These are phyloP conservation scores for Scheffersomyces stambukii DNA, from an alignment of 1,139 yeast genomes.

Conservation along the genomic window DNA sequence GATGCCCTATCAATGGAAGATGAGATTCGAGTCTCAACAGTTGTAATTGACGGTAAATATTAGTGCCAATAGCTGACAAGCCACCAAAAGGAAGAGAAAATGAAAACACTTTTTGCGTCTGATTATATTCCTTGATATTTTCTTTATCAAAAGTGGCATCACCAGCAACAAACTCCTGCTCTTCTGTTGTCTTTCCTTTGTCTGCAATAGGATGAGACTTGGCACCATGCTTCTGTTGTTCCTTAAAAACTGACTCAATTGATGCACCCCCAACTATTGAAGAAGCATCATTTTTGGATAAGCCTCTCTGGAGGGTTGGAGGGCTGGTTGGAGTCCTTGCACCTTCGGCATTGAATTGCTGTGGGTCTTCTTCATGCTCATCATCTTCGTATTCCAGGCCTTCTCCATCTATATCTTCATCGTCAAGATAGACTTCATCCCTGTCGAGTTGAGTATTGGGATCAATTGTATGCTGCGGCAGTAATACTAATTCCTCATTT, in stretches of 20 bases:
- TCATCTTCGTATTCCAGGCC: constrained; percentile 5
- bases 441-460: constrained; percentile 1
- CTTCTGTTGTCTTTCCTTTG: constrained; percentile 10
- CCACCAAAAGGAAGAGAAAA: constrained; percentile 40
- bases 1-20: constrained; percentile 12
- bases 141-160: constrained; percentile 8
- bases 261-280: constrained; percentile 40
- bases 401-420: constrained; percentile 9
- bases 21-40: constrained; percentile 17
- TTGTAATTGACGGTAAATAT: constrained; percentile 10
- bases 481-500: constrained; percentile 3
- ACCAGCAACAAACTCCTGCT: constrained; percentile 9
- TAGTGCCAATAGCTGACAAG: constrained; percentile 16
- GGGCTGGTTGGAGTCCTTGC: constrained; percentile 2
- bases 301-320: constrained; percentile 6
- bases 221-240: constrained; percentile 2
- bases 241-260: constrained; percentile 4
- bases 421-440: constrained; percentile 6
- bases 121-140: constrained; percentile 11
- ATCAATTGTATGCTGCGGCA: constrained; percentile 11
- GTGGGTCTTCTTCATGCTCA: constrained; percentile 1
- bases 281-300: constrained; percentile 31
- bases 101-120: constrained; percentile 33
- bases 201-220: constrained; percentile 14
- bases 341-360: background rate